These are phyloP conservation scores for Lobulomyces angularis DNA, from an alignment of 192 early-diverging fungal genomes.

Conservation along the genomic window DNA sequence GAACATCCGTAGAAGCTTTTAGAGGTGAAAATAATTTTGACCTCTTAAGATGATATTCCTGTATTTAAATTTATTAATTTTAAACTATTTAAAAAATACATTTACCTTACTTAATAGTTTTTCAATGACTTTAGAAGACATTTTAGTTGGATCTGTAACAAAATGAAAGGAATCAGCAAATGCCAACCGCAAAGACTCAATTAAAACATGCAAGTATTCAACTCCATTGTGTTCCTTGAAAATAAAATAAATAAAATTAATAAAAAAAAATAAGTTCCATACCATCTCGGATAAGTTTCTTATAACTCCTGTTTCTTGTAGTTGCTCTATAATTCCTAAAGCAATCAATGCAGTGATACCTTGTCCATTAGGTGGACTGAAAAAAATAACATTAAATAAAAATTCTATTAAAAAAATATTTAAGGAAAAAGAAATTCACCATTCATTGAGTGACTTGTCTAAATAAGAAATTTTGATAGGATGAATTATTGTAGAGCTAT, in stretches of 20 bases:
- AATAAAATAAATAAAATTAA: too few relatives aligned
- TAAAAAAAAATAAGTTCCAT: too few relatives aligned
- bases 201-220: conserved; percentile 53
- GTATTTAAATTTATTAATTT: neutral
- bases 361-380: too few relatives aligned
- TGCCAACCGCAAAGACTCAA: conserved; percentile 57
- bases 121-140: conserved; percentile 25
- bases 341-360: conserved; percentile 57
- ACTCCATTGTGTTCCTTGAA: conserved; percentile 21
- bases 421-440: too few relatives aligned
- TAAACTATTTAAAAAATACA: conserved; percentile 1
- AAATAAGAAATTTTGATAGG: conserved; percentile 56
- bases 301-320: conserved; percentile 26
- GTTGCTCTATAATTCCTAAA: conserved; percentile 46
- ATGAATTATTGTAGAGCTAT: conserved; percentile 31
- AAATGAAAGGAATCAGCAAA: conserved; percentile 61
- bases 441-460: conserved; percentile 48
- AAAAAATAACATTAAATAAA: too few relatives aligned
- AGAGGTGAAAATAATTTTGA: conserved; percentile 38
- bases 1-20: conserved; percentile 30
- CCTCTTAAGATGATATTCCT: conserved; percentile 42
- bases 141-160: conserved; percentile 52
- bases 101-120: conserved; percentile 37
- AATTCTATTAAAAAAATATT: too few relatives aligned
- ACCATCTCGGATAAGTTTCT: conserved; percentile 24